Evolutionary conservation across 805 yeast species (phyloP), one percentile per base, ranked within the genome.

Genomic region (Wickerhamomyces bovis): DNA sequence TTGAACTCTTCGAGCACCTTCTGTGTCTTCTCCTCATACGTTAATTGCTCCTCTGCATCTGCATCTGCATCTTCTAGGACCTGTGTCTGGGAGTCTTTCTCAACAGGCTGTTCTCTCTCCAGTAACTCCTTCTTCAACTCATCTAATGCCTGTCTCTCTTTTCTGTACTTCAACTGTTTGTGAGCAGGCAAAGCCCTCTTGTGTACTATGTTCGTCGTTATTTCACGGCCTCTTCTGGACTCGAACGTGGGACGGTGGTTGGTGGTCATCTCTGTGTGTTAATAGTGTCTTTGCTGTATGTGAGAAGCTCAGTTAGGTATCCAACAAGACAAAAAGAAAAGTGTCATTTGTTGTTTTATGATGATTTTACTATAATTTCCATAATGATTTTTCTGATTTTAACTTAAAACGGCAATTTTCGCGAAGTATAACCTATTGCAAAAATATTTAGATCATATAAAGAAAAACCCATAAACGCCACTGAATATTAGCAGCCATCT

Each of bases 171-270:
- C 44, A 82, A 57, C 60, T 69, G 69, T 30, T 68, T 70, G 47
- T 82, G 83, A 1, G 78, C 79, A 0, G 36, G 85, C 81, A 11
- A 11, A 13, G 36, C 18, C 15, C 36, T 33, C 12, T 33, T 33
- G 12, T 33, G 36, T 5, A 33, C 12, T 3, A 33, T 33, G 12
- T 33, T 33, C 11, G 36, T 33, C 20, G 36, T 33, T 33, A 33
- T 33, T 13, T 67, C 67, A 42, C 71, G 67, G 1, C 76, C 78
- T 44, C 82, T 81, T 55, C 78, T 72, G 18, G 85, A 84, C 52
- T 81, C 87, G 51, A 82, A 72, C 7, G 85, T 82, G 0, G 87
- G 86, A 58, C 84, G 73, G 56, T 80, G 85, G 10, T 85, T 84
- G 4, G 86, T 78, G 0, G 87, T 79, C 88, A 82, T 81, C 19